Evolutionary conservation across 2,329 filamentous ascomycete species (phyloP), one percentile per base, ranked within the genome.

Genomic region (Fusarium bactridioides): DNA sequence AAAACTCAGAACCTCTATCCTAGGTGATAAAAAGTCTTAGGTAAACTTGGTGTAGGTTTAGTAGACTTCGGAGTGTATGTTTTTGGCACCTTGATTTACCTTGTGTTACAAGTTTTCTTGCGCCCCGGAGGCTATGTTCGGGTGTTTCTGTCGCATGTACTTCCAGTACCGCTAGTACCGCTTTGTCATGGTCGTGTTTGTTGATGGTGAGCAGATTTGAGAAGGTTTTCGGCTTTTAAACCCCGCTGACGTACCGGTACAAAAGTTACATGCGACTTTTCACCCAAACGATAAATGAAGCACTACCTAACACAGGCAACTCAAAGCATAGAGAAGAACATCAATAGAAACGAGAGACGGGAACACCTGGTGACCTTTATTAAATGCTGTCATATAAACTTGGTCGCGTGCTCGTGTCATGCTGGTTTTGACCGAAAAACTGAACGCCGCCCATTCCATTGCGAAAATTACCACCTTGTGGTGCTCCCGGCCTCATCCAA

Each of bases 151-250:
- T 33, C n/a, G 57, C n/a, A 38, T 19, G 25, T 21, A 29, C 13
- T 33, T 11, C 19, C 12, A 41, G 25, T 27, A 23, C 31, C 54
- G 33, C 64, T 67, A 67, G 59, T 31, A 67, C 66, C 35, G 38
- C 21, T 69, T 69, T 37, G 64, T 66, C 23, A 47, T 69, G 50
- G 66, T 33, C 38, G 9, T 21, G 19, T 47, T 67, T 31, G 64
- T 19, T 53, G 38, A 43, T 51, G 45, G 50, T 85, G 85, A 85
- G 85, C 81, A 81, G 73, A 69, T 87, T 87, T 87, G 85, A 87
- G 85, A 84, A 85, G 79, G 82, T 87, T 87, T 86, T 78, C 76
- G 62, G 58, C 12, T 77, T 56, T 45, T 50, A 23, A 51, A 61
- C 54, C 47, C 45, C 19, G 23, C 19, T 13, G 19, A 79, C 31